Conservation (phyloP, 2,329 filamentous ascomycete species). For the Aspergillus neoniger region DNA sequence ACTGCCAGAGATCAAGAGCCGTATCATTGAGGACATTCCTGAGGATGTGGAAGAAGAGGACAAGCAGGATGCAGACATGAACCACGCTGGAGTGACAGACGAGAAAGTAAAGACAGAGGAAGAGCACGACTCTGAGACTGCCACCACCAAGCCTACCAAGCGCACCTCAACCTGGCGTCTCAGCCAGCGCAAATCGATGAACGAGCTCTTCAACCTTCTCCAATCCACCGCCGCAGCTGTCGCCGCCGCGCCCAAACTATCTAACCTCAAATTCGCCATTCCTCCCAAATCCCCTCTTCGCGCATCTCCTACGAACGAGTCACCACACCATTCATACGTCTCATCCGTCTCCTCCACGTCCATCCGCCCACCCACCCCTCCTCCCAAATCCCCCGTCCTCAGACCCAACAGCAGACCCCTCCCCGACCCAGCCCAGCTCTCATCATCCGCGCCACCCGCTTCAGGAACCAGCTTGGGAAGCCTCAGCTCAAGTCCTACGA, state of each 20-base stretch:
- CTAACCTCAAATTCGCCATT: slow-evolving; percentile 4
- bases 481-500: slow-evolving; percentile 1
- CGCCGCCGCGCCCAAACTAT: slow-evolving; percentile 6
- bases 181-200: slow-evolving; percentile 23
- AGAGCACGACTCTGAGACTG: not conserved
- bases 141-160: slow-evolving; percentile 1
- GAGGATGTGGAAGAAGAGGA: slow-evolving; percentile 18
- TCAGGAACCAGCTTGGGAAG: not conserved
- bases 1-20: slow-evolving; percentile 18
- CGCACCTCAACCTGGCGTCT: slow-evolving; percentile 15
- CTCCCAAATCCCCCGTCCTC: not conserved
- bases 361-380: not conserved
- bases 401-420: not conserved
- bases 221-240: slow-evolving; percentile 12
- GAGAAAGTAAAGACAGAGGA: not conserved
- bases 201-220: slow-evolving; percentile 23
- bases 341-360: not conserved
- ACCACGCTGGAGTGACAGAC: not conserved
- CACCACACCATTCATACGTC: not conserved
- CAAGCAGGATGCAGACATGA: not conserved
- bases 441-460: not conserved
- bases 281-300: not conserved
- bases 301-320: not conserved
- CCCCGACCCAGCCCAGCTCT: not conserved
- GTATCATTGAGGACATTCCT: slow-evolving; percentile 24